These are phyloP conservation scores for Rhododendron molle DNA, from an alignment of 148 eudicot genomes.

Conservation along the genomic window DNA sequence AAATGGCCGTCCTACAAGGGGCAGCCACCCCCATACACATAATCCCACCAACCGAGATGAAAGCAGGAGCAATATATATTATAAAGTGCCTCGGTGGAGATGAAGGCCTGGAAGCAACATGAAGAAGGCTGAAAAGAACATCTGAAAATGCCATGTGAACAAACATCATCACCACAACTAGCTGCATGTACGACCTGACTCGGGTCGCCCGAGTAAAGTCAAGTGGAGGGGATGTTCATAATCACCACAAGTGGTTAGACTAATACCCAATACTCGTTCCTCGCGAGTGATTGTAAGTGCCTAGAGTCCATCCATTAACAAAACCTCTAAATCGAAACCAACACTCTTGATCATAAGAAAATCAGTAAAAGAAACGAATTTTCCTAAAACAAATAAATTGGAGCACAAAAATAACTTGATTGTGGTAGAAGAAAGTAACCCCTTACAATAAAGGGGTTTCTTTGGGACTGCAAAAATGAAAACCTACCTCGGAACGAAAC, in stretches of 20 bases:
- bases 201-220: neutral
- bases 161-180: neutral
- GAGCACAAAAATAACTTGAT: neutral
- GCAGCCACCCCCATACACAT: neutral
- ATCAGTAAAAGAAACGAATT: neutral
- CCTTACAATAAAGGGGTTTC: neutral
- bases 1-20: neutral
- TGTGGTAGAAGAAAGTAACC: neutral
- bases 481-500: neutral
- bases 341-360: neutral
- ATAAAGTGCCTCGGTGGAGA: too few species aligned
- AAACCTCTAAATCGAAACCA: neutral
- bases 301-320: neutral
- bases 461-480: neutral
- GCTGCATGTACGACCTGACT: neutral
- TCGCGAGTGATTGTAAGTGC: neutral
- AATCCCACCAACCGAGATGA: neutral
- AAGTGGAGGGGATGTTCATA: neutral
- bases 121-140: neutral
- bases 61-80: neutral
- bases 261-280: neutral
- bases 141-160: neutral
- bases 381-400: neutral
- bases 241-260: neutral
- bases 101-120: neutral